Conservation (phyloP, 495 filamentous ascomycete species). For the Sordaria brevicollis region DNA sequence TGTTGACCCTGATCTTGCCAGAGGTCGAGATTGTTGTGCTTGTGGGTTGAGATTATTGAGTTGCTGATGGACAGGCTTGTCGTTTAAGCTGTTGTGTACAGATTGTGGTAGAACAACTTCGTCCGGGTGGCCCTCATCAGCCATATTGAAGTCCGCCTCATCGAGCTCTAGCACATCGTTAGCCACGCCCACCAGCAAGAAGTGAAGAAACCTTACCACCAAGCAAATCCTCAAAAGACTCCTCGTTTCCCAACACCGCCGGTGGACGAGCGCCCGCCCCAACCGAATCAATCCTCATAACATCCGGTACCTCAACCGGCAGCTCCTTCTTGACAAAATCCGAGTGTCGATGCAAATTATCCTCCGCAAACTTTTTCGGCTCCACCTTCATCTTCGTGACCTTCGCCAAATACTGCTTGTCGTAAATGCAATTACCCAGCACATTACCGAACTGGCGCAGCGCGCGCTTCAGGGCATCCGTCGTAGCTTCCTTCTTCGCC, state of each 20-base stretch:
- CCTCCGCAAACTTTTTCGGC: constrained; percentile 59
- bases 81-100: not conserved
- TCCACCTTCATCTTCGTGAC: constrained; percentile 70
- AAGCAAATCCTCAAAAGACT: constrained; percentile 54
- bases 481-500: constrained; percentile 95
- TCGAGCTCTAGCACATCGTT: constrained; percentile 45
- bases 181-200: not conserved
- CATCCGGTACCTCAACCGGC: constrained; percentile 19
- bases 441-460: constrained; percentile 92
- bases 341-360: constrained; percentile 69
- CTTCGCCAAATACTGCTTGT: constrained; percentile 81
- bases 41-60: constrained; percentile 11
- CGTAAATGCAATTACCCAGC: constrained; percentile 93
- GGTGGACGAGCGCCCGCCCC: constrained; percentile 8
- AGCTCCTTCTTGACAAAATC: constrained; percentile 55
- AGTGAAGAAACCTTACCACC: constrained; percentile 44
- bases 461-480: constrained; percentile 83
- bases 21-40: constrained; percentile 28
- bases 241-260: constrained; percentile 16
- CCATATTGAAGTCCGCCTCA: constrained; percentile 59
- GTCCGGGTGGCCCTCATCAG: constrained; percentile 51
- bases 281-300: not conserved
- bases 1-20: constrained; percentile 13
- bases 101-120: constrained; percentile 39
- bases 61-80: not conserved